Base-by-base conservation (phyloP, 495 filamentous ascomycete genomes). In the Durotheca rogersii region DNA sequence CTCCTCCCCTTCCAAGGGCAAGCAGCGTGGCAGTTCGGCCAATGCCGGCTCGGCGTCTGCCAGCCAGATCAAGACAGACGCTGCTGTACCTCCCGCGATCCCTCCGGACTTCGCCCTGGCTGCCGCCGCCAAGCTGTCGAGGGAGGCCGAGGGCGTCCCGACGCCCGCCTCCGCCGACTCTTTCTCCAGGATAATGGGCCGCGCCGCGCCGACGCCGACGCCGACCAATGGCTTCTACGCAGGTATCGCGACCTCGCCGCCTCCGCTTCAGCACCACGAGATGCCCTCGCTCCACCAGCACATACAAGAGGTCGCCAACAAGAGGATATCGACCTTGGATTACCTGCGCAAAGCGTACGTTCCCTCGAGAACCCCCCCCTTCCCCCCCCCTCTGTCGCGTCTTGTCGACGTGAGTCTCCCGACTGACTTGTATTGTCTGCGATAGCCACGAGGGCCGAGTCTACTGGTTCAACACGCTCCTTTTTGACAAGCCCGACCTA, bases 401-500 rank as follows among this genome's bases (percentile, higher is more conserved):
- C n/a, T n/a, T n/a, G n/a, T n/a, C n/a, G n/a, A n/a, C n/a, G n/a
- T n/a, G n/a, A n/a, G n/a, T n/a, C n/a, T n/a, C n/a, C n/a, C n/a
- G n/a, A n/a, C n/a, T n/a, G n/a, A n/a, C n/a, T n/a, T n/a, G n/a
- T n/a, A n/a, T n/a, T n/a, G n/a, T 33, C 15, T 36, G n/a, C 36
- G 41, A 27, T 60, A 95, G 90, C 16, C 88, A 96, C 56, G 89
- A 95, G 72, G 92, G 94, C 38, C 85, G 86, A 41, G 83, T 95
- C 16, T 96, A 95, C 73, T 97, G 92, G 90, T 96, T 96, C 69
- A 96, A 96, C 70, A 94, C 93, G 0, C 79, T 96, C 34, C 84
- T 93, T 66, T 96, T 95, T 68, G 85, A 88, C 51, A 89, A 89
- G 55, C 67, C 81, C 17, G 89, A 96, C 65, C 77, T 97, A 21